Base-by-base conservation (phyloP, 2,329 filamentous ascomycete species). In the Talaromyces sp. region DNA sequence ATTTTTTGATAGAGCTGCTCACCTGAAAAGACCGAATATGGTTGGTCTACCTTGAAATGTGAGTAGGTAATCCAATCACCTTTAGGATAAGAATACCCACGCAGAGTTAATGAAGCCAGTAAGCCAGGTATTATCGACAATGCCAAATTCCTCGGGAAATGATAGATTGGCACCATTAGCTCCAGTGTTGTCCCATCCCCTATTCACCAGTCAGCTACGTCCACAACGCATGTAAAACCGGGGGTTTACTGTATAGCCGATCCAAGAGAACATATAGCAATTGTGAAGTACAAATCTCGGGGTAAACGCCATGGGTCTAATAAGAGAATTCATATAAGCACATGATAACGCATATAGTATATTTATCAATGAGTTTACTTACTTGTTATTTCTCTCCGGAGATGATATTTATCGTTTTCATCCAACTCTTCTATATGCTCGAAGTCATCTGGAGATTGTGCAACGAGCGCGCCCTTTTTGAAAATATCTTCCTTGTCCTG, bases 91-190 rank as follows among this genome's bases (percentile, higher is more conserved):
- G 72, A 72, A 4, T 59, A 67, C 71, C 39, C 63, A 73, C 49
- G 70, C 77, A 70, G 74, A 67, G 62, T 91, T 91, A 64, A 91
- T 78, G 3, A 90, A 74, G 52, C 88, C 88, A n/a, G 89, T 78
- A 33, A 90, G 76, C 79, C 84, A 85, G 19, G 78, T 77, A 67
- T 86, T 82, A 44, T 72, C 72, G 3, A 70, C 67, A 33, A 75
- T 70, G 27, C 71, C 71, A 63, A 75, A 74, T 25, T 68, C 72
- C 27, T 66, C 28, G 15, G 77, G 77, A 58, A 78, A 80, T 7
- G 70, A 73, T 30, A 80, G 64, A 54, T 80, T 80, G 32, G 78
- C 77, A 7, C 78, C 78, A 62, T 80, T 80, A 19, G 73, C 71
- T 9, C 76, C 77, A 15, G 77, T 78, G 60, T 79, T 75, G 66